Evolutionary conservation across 2,329 filamentous ascomycete species (phyloP).

Genomic region (Penicillium sp.): DNA sequence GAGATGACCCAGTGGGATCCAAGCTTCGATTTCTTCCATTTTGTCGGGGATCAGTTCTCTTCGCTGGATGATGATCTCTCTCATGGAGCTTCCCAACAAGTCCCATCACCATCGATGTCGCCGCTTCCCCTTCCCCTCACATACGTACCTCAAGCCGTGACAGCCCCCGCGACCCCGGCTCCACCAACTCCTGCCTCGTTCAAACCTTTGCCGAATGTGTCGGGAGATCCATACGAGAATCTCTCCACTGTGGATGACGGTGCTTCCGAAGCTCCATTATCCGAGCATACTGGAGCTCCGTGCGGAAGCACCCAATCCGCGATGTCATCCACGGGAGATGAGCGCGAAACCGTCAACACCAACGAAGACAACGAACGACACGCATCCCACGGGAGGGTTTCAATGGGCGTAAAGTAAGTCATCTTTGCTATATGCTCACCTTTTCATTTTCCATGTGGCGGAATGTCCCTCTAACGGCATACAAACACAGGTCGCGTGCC

Average conservation of each 20-base stretch:
- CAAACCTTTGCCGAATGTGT: background rate
- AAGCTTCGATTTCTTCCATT: background rate
- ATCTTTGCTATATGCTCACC: background rate
- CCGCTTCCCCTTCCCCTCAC: background rate
- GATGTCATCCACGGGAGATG: background rate
- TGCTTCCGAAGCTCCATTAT: background rate
- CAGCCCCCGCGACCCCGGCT: background rate
- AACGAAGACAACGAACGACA: background rate
- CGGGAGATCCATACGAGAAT: background rate
- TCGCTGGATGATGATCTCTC: background rate
- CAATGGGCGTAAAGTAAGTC: constrained; percentile 1
- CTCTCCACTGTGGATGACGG: background rate
- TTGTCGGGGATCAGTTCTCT: background rate
- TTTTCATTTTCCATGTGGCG: no score
- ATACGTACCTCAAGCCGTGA: background rate
- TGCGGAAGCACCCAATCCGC: background rate
- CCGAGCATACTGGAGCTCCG: background rate
- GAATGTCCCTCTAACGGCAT: no score
- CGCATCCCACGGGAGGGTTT: background rate
- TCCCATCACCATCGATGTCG: background rate
- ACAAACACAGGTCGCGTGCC: background rate
- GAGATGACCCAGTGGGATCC: background rate
- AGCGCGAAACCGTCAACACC: background rate
- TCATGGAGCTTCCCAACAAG: background rate
- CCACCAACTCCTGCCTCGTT: background rate